Base-by-base conservation (phyloP, 306 rosid species). In the Castanea crenata region DNA sequence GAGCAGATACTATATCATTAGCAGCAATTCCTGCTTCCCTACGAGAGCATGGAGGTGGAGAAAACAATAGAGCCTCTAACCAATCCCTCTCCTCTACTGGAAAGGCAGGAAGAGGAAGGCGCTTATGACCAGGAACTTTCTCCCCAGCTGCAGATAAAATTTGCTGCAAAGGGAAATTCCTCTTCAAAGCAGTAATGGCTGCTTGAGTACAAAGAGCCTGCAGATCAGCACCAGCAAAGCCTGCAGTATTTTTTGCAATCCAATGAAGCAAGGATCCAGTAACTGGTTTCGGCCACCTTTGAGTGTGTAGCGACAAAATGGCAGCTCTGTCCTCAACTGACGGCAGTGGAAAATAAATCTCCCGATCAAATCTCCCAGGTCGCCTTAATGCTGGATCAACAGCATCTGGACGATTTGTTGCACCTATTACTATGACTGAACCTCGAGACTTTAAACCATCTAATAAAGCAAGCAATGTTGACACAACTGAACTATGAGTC, bases 141-240 rank as follows among this genome's bases (percentile, higher is more conserved):
- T 82, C 89, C 70, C 85, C 91, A 80, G 96, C 97, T 29, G 88
- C 82, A 71, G 96, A 86, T 73, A 95, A 76, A 78, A 91, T 86
- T 80, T 89, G 90, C 46, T 91, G 94, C 85, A 95, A 88, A 85
- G 99, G 99, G 73, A 95, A 95, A 81, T 91, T 95, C 81, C 99
- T 91, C 89, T 89, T 92, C 92, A 95, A 87, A 9, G 97, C 96
- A 71, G 81, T 91, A 32, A 95, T 85, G 55, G 97, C 99, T 49
- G 98, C 99, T 86, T 91, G 98, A 29, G 99, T 95, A 87, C 99
- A 95, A 41, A 95, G 99, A 79, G 99, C 98, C 86, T 92, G 99
- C 81, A 95, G 94, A 90, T 92, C 99, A 34, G 99, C 98, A 81
- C 99, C 99, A 72, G 99, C 99, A 87, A 85, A 95, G 73, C 98